These are phyloP conservation scores for Endocalyx cinctus DNA, from an alignment of 2,329 filamentous ascomycete genomes.

Conservation along the genomic window DNA sequence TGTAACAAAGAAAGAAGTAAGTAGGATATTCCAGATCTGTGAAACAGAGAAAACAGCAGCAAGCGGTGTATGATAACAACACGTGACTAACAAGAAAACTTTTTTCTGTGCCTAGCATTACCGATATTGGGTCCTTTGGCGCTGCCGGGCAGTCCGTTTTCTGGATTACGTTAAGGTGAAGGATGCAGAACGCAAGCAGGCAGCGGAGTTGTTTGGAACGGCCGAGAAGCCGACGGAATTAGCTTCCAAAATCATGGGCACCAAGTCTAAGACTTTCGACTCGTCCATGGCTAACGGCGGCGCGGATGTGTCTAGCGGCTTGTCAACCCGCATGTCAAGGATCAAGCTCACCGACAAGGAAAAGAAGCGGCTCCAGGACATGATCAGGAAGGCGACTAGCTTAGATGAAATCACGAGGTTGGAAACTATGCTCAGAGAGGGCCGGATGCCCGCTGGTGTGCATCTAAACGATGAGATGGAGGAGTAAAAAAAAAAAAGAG, in stretches of 20 bases:
- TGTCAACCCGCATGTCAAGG: conserved; percentile 62
- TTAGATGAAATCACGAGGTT: conserved; percentile 84
- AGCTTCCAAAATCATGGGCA: conserved; percentile 77
- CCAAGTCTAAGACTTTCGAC: conserved; percentile 75
- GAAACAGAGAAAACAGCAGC: neutral
- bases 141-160: conserved; percentile 78
- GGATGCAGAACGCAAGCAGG: conserved; percentile 72
- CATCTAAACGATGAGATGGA: conserved; percentile 56
- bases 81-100: neutral
- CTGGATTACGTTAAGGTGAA: conserved; percentile 92
- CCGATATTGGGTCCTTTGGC: conserved; percentile 86
- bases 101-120: conserved; percentile 67
- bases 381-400: conserved; percentile 85
- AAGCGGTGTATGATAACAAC: neutral
- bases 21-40: conserved; percentile 33
- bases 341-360: conserved; percentile 86
- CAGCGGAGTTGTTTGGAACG: conserved; percentile 79
- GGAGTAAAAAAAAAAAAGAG: conserved; percentile 55
- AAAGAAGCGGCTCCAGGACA: conserved; percentile 75
- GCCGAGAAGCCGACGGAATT: conserved; percentile 71
- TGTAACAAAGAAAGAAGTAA: conserved; percentile 84
- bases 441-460: conserved; percentile 70
- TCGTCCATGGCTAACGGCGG: conserved; percentile 44
- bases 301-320: conserved; percentile 35
- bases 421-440: conserved; percentile 90